These are phyloP conservation scores for Athelia sp. DNA, from an alignment of 1,284 basidiomycete genomes.

Conservation along the genomic window DNA sequence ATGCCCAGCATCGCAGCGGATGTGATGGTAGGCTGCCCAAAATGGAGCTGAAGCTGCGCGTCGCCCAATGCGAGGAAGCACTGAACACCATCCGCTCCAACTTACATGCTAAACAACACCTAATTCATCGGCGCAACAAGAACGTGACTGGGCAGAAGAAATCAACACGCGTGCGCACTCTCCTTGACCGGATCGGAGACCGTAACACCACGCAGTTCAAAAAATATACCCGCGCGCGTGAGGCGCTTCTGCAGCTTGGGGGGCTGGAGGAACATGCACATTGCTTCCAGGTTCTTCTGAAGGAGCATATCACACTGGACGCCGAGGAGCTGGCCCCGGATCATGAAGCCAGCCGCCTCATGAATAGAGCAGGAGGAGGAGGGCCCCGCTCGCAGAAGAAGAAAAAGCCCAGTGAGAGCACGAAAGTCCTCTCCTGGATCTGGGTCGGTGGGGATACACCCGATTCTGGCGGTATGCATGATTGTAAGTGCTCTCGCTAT, in stretches of 20 bases:
- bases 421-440: neutral
- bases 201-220: neutral
- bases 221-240: neutral
- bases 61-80: conserved; percentile 5
- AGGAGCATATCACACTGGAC: neutral
- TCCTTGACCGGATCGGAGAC: neutral
- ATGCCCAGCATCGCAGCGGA: neutral
- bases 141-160: conserved; percentile 8
- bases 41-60: conserved; percentile 7
- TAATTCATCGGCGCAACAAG: conserved; percentile 8
- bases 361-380: neutral
- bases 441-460: neutral
- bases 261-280: neutral
- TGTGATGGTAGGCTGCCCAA: conserved; percentile 1
- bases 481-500: neutral
- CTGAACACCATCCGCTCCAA: conserved; percentile 3
- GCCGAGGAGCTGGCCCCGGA: neutral
- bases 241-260: neutral
- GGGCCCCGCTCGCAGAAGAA: neutral
- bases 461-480: neutral
- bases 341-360: neutral
- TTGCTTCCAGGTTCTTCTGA: neutral
- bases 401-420: too few species aligned
- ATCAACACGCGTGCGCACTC: conserved; percentile 1
- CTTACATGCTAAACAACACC: conserved; percentile 7